Evolutionary conservation across 768 basidiomycete genomes (phyloP), one percentile per base, ranked within the genome.

Genomic region (Mycena filopes): DNA sequence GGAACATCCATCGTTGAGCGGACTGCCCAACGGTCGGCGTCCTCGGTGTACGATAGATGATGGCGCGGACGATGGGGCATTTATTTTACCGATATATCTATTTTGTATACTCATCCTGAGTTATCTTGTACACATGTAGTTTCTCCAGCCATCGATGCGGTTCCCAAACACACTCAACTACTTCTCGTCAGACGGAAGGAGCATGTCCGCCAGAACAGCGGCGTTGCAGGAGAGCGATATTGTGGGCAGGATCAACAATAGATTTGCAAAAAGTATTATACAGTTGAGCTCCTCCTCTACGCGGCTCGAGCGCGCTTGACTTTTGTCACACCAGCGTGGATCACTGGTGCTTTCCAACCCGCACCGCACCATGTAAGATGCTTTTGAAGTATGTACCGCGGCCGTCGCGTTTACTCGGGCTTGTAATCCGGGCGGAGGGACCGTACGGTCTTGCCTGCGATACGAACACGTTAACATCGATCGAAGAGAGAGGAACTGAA

Each of bases 1-100:
- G 97, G 96, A 4, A 99, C 96, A 6, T 93, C 90, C 25, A 84
- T 97, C 55, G 95, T 97, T 26, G 94, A 97, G 75, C 83, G 92
- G 55, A 93, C 92, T 0, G 88, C 82, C 11, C 86, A 90, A 69
- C 79, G 91, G 67, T 87, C 88, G n/a, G 78, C 77, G 26, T 89
- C 88, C 20, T 64, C 79, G 16, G 66, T 85, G 71, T 86, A 85
- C 67, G 67, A 74, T n/a, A 74, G 75, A 36, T 75, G 71, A 15
- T n/a, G 71, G 71, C 28, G 56, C 46, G 55, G 43, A 55, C n/a
- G 42, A 54, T 33, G 46, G 45, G n/a, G 15, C 36, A 42, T 18
- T 40, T 43, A 29, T 40, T 41, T 29, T 41, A 45, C 28, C 21
- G 20, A 50, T 38, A 31, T 64, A 15, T 42, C 57, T 49, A 58